These are phyloP conservation scores for Coemansia sp. DNA, from an alignment of 192 early-diverging fungal species.

Conservation along the genomic window DNA sequence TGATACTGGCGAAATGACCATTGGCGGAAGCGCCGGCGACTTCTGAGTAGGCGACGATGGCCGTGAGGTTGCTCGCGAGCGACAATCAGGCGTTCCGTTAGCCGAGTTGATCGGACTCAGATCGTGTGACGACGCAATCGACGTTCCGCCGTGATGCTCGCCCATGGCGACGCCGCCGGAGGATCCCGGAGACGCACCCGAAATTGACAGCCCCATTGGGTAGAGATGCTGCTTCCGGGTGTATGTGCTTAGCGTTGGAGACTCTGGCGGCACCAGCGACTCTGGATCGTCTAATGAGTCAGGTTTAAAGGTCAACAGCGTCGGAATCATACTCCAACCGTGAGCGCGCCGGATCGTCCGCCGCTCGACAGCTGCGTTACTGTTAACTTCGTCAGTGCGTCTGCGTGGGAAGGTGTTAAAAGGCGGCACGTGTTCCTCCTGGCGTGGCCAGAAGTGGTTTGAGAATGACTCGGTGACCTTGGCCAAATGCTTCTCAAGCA, in stretches of 20 bases:
- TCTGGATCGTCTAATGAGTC: constrained; percentile 8
- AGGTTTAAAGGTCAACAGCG: constrained; percentile 41
- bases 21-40: constrained; percentile 25
- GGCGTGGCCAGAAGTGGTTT: constrained; percentile 47
- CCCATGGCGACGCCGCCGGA: constrained; percentile 2
- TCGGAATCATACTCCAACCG: constrained; percentile 53
- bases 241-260: constrained; percentile 34
- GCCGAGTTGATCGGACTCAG: constrained; percentile 27
- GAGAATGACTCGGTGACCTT: constrained; percentile 50
- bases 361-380: constrained; percentile 11
- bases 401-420: constrained; percentile 50
- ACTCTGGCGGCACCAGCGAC: constrained; percentile 34
- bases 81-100: constrained; percentile 16
- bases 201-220: constrained; percentile 48
- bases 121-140: constrained; percentile 35
- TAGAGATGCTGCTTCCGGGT: constrained; percentile 47
- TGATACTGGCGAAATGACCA: constrained; percentile 17
- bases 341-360: constrained; percentile 27
- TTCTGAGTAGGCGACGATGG: constrained; percentile 26
- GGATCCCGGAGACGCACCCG: not conserved
- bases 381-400: constrained; percentile 27
- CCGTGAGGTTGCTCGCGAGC: constrained; percentile 25
- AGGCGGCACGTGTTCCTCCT: constrained; percentile 24
- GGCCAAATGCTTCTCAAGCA: constrained; percentile 48
- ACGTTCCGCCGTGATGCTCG: constrained; percentile 20